Base-by-base conservation (phyloP, 2,329 filamentous ascomycete species). In the Aspergillus versicolor region DNA sequence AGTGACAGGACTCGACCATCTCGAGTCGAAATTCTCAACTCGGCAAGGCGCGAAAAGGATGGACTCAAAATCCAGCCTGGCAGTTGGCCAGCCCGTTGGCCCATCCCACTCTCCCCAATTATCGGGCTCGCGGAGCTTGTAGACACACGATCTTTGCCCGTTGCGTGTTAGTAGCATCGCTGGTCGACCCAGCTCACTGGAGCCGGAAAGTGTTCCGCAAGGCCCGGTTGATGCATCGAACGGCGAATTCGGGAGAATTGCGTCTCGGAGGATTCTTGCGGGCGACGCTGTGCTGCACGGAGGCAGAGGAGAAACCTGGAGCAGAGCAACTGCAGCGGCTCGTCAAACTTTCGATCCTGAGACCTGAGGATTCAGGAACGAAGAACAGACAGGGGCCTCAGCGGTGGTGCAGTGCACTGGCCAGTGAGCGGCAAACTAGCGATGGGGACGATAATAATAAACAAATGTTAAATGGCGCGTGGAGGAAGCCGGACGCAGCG, bases 121-220 rank as follows among this genome's bases (percentile, higher is more conserved):
- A 53, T 57, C 40, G 45, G 50, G 12, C 45, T 48, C 19, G 21
- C 37, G 22, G 12, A 8, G 27, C n/a, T 17, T 46, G 51, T 38
- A 21, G 42, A 47, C 32, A 53, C 43, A 53, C 43, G 51, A 53
- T 48, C 45, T 50, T 54, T 54, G 32, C 55, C 45, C 41, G 24
- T 41, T 57, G 32, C 22, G 50, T 50, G 40, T 32, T 56, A 53
- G 53, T 38, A 17, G 41, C 48, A 56, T 55, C 53, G 57, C 38
- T 52, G 38, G 38, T 22, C 19, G 42, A 50, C 50, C 61, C 52
- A 55, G 57, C 55, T 44, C 30, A 45, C 55, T 63, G 61, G 57
- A 40, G 59, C 57, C 53, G 59, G 59, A 47, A 52, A 27, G 48
- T 32, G 51, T 59, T 61, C 59, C 59, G 59, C 57, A 54, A 58